Percentiles rank a stretch among this genome's conserved stretches.
Evolutionary conservation across 352 stramenopile genomes (phyloP).

Genomic region (Pythium grandisporangium): DNA sequence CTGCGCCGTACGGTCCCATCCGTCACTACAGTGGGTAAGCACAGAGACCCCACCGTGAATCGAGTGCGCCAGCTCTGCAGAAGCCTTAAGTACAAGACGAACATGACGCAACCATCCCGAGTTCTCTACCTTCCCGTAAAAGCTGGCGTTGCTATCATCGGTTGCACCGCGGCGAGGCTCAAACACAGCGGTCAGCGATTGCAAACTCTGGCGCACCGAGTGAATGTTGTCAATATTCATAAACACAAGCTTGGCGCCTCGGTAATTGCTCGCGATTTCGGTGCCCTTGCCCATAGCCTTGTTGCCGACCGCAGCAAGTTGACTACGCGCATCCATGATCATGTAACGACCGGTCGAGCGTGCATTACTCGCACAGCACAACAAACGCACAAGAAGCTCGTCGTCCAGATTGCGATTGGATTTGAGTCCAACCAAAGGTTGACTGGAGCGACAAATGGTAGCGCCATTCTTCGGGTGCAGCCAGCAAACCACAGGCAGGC

Average conservation of each 20-base stretch:
- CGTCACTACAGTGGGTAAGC: slow-evolving; percentile 98
- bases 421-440: slow-evolving; percentile 75
- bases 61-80: slow-evolving; percentile 89
- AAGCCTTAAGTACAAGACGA: slow-evolving; percentile 88
- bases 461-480: slow-evolving; percentile 61
- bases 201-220: slow-evolving; percentile 90
- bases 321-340: slow-evolving; percentile 78
- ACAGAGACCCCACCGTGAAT: slow-evolving; percentile 93
- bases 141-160: slow-evolving; percentile 83
- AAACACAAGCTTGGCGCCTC: slow-evolving; percentile 90
- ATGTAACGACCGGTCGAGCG: slow-evolving; percentile 45
- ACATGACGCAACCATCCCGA: slow-evolving; percentile 96
- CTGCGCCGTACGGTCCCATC: slow-evolving; percentile 99
- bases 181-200: slow-evolving; percentile 77
- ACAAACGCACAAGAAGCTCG: slow-evolving; percentile 56
- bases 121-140: slow-evolving; percentile 86
- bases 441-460: slow-evolving; percentile 74
- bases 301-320: slow-evolving; percentile 80
- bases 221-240: slow-evolving; percentile 99
- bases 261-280: slow-evolving; percentile 95
- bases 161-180: slow-evolving; percentile 62
- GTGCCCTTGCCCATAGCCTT: slow-evolving; percentile 93
- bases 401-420: slow-evolving; percentile 68
- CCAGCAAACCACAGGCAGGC: slow-evolving; percentile 71
- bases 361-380: slow-evolving; percentile 54